Evolutionary conservation across 345 rosid species (phyloP).

Genomic region (Streptanthus diversifolius): DNA sequence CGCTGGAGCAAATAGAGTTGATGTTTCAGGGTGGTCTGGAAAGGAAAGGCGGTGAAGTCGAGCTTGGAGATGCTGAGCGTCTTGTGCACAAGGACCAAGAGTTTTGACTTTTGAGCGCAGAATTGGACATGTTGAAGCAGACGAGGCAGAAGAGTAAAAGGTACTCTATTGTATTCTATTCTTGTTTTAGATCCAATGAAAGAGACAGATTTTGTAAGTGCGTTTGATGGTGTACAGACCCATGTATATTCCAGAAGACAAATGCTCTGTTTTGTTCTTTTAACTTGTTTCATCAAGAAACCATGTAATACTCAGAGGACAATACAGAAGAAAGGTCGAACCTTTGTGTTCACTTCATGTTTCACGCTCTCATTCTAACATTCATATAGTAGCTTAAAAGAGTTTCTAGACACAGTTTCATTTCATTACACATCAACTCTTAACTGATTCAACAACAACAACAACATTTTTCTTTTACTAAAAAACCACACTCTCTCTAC

Average conservation of each 20-base stretch:
- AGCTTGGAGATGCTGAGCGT: constrained; percentile 70
- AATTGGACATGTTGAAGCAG: background rate
- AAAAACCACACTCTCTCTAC: background rate
- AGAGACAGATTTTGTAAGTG: constrained; percentile 14
- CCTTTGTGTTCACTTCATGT: background rate
- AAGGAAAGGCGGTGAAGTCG: constrained; percentile 47
- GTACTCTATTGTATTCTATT: background rate
- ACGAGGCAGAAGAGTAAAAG: background rate
- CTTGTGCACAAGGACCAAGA: constrained; percentile 50
- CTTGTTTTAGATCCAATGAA: constrained; percentile 10
- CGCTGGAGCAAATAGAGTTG: constrained; percentile 69
- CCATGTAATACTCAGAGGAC: constrained; percentile 13
- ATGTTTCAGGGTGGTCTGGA: constrained; percentile 46
- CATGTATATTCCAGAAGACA: background rate
- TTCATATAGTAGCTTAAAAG: constrained; percentile 3
- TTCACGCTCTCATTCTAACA: constrained; percentile 7
- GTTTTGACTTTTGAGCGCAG: constrained; percentile 6
- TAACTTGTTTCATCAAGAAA: constrained; percentile 18
- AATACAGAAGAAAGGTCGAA: constrained; percentile 9
- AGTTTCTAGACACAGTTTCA: background rate
- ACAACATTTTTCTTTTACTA: background rate
- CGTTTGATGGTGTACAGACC: background rate
- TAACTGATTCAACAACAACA: constrained; percentile 2
- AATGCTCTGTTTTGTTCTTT: background rate
- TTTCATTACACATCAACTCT: constrained; percentile 1